A percentile compares a stretch with the other conserved stretches of the same genome.
These are phyloP conservation scores for Magnolia changhungtana DNA, from an alignment of 164 flowering plant species.

Conservation along the genomic window DNA sequence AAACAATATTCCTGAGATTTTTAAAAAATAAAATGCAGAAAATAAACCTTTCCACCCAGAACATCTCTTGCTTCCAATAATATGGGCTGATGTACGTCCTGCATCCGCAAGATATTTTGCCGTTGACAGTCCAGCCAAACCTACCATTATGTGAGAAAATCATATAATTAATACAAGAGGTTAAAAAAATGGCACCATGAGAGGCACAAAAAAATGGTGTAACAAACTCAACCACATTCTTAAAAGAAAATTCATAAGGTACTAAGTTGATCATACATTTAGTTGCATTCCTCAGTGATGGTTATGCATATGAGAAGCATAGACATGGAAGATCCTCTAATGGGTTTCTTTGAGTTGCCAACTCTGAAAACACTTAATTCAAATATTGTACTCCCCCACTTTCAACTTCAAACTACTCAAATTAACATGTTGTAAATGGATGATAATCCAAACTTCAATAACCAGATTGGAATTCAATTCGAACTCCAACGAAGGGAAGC, in stretches of 20 bases:
- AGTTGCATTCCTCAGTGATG: too few relatives aligned
- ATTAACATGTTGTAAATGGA: too few relatives aligned
- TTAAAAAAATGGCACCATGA: background rate
- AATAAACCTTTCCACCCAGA: conserved; percentile 84
- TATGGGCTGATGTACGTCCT: conserved; percentile 88
- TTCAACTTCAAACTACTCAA: background rate
- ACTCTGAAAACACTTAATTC: background rate
- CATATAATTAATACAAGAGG: background rate
- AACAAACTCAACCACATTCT: background rate
- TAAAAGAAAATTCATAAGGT: background rate
- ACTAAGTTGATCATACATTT: too few relatives aligned
- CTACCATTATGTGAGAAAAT: conserved; percentile 34
- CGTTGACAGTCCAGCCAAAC: conserved; percentile 94
- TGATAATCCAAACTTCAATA: too few relatives aligned
- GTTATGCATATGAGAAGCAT: too few relatives aligned
- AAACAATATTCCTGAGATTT: too few relatives aligned
- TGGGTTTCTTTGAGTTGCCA: too few relatives aligned
- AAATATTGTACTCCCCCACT: too few relatives aligned
- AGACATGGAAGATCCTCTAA: too few relatives aligned
- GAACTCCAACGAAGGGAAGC: too few relatives aligned
- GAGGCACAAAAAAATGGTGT: background rate
- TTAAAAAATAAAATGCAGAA: too few relatives aligned
- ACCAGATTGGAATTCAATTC: too few relatives aligned
- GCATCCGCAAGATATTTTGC: conserved; percentile 99
- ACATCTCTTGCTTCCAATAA: conserved; percentile 96